These are phyloP conservation scores for Paxillus ammoniavirescens DNA, from an alignment of 768 basidiomycete species.

Conservation along the genomic window DNA sequence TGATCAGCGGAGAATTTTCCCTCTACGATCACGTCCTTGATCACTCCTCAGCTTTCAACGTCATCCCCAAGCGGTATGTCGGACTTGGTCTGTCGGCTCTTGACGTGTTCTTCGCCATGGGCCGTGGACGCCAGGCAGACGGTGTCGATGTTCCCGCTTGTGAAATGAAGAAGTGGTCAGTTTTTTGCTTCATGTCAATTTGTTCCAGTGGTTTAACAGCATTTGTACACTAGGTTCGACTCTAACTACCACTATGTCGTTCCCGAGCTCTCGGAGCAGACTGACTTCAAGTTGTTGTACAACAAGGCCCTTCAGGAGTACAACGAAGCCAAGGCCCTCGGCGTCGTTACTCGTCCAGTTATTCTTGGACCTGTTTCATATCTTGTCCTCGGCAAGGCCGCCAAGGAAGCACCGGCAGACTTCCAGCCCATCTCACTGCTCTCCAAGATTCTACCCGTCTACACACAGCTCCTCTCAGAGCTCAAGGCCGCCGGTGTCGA, in stretches of 20 bases:
- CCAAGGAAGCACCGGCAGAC: constrained; percentile 75
- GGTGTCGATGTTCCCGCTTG: constrained; percentile 95
- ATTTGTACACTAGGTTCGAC: constrained; percentile 69
- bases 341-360: constrained; percentile 91
- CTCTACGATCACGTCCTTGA: constrained; percentile 99
- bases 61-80: constrained; percentile 91
- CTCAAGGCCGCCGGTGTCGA: constrained; percentile 92
- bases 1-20: constrained; percentile 89
- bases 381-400: constrained; percentile 89
- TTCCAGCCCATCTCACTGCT: constrained; percentile 94
- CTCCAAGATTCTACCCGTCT: constrained; percentile 85
- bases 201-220: background rate
- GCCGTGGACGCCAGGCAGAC: constrained; percentile 93
- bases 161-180: constrained; percentile 99
- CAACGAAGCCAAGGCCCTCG: constrained; percentile 89
- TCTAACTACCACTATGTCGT: constrained; percentile 99
- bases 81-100: constrained; percentile 83
- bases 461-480: constrained; percentile 85
- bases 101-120: constrained; percentile 99
- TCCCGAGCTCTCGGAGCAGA: constrained; percentile 87
- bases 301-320: constrained; percentile 96
- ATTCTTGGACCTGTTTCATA: constrained; percentile 94
- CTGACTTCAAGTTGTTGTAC: constrained; percentile 91
- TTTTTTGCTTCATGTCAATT: constrained; percentile 8
- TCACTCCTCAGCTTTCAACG: constrained; percentile 94